Base-by-base conservation (phyloP, 148 eudicot species). In the Bassia scoparia region DNA sequence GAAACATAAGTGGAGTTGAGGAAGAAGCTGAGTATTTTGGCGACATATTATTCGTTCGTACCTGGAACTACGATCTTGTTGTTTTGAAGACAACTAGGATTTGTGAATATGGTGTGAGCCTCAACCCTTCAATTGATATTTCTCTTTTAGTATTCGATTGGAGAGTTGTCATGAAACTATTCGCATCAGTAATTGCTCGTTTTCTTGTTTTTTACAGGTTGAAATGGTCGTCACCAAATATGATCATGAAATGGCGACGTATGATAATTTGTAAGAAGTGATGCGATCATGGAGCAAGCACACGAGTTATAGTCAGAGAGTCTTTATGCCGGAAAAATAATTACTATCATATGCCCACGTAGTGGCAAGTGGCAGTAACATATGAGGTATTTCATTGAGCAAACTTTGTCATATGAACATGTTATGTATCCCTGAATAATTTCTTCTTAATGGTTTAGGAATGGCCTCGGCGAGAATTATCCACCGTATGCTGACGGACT, bases 161-260 rank as follows among this genome's bases (percentile, higher is more conserved):
- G n/a, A n/a, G n/a, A n/a, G n/a, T n/a, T n/a, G n/a, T n/a, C n/a
- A n/a, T n/a, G 4, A 4, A 10, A 66, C 38, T 65, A 11, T 20
- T 17, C 15, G n/a, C 20, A 3, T 7, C 52, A 21, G 54, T 35
- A 52, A n/a, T 41, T 20, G 27, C 54, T 29, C 30, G 35, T 37
- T 55, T 16, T 3, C 7, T 74, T 21, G 50, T 81, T 71, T 41
- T 66, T 53, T 35, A 30, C 84, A 92, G 98, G 88, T 93, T 44
- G 85, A 84, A 35, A 77, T 79, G 37, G 74, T 84, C n/a, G 81
- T 83, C 85, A 0, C 82, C 94, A 54, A 86, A 90, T 49, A 86
- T 87, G 73, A 84, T 93, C 61, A 90, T 93, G 98, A 93, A 93
- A 84, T 93, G 96, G 98, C 90, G n/a, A n/a, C 43, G 98, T n/a